phyloP scores from a whole-genome alignment of 805 yeast genomes.

The Candida chauliodis region DNA sequence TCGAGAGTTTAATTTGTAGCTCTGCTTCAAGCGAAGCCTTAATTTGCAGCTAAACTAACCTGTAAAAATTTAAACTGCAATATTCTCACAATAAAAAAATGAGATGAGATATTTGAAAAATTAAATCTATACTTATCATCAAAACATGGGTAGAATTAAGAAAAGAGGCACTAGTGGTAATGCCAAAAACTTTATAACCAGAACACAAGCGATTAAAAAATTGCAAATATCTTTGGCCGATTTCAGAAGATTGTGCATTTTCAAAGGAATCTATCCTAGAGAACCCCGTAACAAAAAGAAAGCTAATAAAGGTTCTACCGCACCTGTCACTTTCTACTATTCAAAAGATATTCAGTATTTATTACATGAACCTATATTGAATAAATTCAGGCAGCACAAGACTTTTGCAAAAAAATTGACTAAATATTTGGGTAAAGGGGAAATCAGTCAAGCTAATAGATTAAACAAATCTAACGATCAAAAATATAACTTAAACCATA shows the following conservation, averaged over 20 bases:
- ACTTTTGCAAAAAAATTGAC: constrained; percentile 88
- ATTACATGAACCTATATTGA: constrained; percentile 89
- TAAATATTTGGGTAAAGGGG: constrained; percentile 88
- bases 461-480: constrained; percentile 65
- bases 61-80: not conserved
- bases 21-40: no score
- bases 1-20: no score
- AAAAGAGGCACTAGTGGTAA: constrained; percentile 84
- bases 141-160: constrained; percentile 71
- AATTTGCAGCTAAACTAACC: not conserved
- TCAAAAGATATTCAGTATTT: constrained; percentile 91
- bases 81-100: constrained; percentile 1
- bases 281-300: constrained; percentile 94
- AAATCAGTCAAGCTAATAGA: constrained; percentile 80
- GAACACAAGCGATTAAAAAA: constrained; percentile 91
- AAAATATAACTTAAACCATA: constrained; percentile 79
- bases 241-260: constrained; percentile 93
- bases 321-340: constrained; percentile 92
- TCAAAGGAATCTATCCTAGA: constrained; percentile 96
- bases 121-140: constrained; percentile 4
- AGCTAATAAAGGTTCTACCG: constrained; percentile 97
- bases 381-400: constrained; percentile 92
- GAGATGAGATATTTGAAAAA: constrained; percentile 6
- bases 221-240: constrained; percentile 93
- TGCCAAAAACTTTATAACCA: constrained; percentile 87